Base-by-base conservation (phyloP, 2,329 filamentous ascomycete genomes). In the Nemania sp. region DNA sequence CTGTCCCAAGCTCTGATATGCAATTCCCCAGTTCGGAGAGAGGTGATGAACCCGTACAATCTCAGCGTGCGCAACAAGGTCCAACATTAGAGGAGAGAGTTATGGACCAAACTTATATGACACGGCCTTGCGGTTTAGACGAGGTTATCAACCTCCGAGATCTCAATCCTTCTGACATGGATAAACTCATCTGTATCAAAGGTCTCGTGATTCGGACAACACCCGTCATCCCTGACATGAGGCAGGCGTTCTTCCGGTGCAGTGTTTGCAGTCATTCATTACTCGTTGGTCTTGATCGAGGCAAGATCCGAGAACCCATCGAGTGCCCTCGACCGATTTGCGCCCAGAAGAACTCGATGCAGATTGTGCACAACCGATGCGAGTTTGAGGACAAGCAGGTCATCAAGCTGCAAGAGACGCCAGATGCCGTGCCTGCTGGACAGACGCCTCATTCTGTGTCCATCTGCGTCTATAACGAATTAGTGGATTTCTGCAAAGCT, bases 211-310 rank as follows among this genome's bases (percentile, higher is more conserved):
- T 99, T 71, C 88, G 95, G 64, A 90, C 95, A 2, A 98, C 95
- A 0, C 92, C 95, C 0, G 91, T 99, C 66, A 98, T 99, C 66
- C 95, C 95, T 0, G 95, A 99, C 71, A 99, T 99, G 96, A 97
- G 96, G 78, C 91, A 97, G 73, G 95, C 95, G 0, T 97, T 97
- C 79, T 99, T 99, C 85, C 90, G 91, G 65, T 99, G 95, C 78
- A 91, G 92, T 60, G 87, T 94, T 25, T 99, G 95, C 78, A 92
- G 92, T 71, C 92, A 97, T 76, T 94, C 91, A 3, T 87, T 96
- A 63, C 91, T 90, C 65, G 92, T 97, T 56, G 90, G 92, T 58
- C 90, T 99, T 70, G 95, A 99, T 73, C 90, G 95, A 71, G 95
- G 96, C 75, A 95, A 94, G 79, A 99, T 99, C 71, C 89, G 91